A percentile compares a stretch with the other conserved stretches of the same genome.
phyloP scores from a whole-genome alignment of 208 protist species.

The Acanthamoeba lenticulata region DNA sequence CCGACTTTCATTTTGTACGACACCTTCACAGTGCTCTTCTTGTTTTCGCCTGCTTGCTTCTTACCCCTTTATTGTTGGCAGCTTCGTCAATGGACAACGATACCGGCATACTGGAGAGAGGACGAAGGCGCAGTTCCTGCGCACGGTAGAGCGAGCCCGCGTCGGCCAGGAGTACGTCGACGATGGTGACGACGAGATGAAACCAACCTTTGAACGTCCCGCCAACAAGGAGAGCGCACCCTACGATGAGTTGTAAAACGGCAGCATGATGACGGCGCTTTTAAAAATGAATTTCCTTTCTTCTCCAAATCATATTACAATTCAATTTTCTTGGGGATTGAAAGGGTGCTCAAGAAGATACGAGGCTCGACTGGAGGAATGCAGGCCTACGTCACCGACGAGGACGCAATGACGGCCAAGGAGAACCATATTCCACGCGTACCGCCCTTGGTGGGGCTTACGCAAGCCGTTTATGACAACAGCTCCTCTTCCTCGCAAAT shows the following conservation, averaged over 20 bases:
- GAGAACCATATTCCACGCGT: too few species aligned
- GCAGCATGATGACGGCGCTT: neutral
- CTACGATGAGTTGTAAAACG: neutral
- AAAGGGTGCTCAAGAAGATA: neutral
- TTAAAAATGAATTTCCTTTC: too few species aligned
- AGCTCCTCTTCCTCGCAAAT: too few species aligned
- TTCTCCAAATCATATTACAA: neutral
- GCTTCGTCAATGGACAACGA: neutral
- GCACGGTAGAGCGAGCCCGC: neutral
- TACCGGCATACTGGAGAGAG: neutral
- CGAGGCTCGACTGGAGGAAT: neutral
- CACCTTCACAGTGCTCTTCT: neutral
- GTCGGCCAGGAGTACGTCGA: neutral
- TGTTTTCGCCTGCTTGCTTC: neutral
- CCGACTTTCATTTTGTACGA: conserved; percentile 52
- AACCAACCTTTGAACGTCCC: neutral
- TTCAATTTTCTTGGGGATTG: neutral
- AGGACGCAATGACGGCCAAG: neutral
- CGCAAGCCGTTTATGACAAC: too few species aligned
- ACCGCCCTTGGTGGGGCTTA: too few species aligned
- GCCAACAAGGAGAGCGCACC: neutral
- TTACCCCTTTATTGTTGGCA: neutral
- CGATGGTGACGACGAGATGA: neutral
- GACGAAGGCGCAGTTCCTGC: neutral
- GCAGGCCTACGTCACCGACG: conserved; percentile 9